Evolutionary conservation across 768 basidiomycete genomes (phyloP).

Genomic region (Chalciporus pseudorubinellus): DNA sequence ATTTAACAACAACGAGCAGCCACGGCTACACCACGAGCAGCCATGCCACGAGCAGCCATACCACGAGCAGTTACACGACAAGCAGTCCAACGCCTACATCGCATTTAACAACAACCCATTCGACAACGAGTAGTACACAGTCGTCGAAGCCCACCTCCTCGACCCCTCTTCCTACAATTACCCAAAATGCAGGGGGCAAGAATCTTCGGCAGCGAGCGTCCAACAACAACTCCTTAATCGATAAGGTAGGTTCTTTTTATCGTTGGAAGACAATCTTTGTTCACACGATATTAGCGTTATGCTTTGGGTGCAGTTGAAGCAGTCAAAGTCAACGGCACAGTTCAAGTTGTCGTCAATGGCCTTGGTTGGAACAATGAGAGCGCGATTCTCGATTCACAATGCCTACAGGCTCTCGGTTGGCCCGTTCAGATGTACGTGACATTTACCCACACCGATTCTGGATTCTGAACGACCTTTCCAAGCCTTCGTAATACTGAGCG

Average conservation of each 20-base stretch:
- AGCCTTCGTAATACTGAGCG: constrained; percentile 73
- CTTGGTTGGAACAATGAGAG: constrained; percentile 34
- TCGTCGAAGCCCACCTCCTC: neutral
- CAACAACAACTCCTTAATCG: neutral
- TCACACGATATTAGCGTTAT: constrained; percentile 8
- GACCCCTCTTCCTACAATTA: neutral
- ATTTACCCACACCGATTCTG: neutral
- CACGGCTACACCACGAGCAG: neutral
- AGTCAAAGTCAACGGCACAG: constrained; percentile 22
- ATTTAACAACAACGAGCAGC: neutral
- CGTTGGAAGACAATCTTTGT: neutral
- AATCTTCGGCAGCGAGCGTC: neutral
- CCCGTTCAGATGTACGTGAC: constrained; percentile 61
- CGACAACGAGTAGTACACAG: neutral
- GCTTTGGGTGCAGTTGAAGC: constrained; percentile 24
- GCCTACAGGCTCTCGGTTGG: constrained; percentile 65
- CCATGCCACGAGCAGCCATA: neutral
- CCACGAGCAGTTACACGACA: neutral
- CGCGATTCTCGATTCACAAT: constrained; percentile 43
- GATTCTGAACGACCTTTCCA: neutral
- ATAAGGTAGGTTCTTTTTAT: constrained; percentile 2
- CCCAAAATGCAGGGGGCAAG: neutral
- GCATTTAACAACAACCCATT: neutral
- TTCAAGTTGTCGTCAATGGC: constrained; percentile 33
- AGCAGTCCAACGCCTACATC: neutral